Evolutionary conservation across 441 rosid species (phyloP).

Genomic region (Erodium texanum): DNA sequence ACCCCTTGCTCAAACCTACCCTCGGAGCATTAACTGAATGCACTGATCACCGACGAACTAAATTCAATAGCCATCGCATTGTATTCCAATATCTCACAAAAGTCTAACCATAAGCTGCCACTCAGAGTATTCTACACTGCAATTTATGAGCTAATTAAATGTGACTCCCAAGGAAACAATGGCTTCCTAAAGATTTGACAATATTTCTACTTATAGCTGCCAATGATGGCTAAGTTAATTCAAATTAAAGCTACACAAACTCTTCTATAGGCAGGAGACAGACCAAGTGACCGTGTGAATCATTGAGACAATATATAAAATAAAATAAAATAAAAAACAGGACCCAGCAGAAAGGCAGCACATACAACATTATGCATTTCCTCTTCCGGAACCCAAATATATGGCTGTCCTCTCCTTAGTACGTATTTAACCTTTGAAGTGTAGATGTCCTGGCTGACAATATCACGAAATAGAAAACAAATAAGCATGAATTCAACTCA

Average conservation of each 20-base stretch:
- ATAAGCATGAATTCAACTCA: conserved; percentile 14
- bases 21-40: no score
- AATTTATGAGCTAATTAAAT: not conserved
- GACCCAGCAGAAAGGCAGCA: no score
- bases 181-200: not conserved
- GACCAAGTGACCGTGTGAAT: not conserved
- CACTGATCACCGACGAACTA: not conserved
- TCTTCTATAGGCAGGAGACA: not conserved
- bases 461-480: not conserved
- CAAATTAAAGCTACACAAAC: not conserved
- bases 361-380: conserved; percentile 79
- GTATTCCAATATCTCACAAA: not conserved
- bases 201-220: not conserved
- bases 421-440: conserved; percentile 79
- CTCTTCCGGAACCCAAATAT: conserved; percentile 71
- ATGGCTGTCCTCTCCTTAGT: conserved; percentile 62
- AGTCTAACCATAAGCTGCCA: not conserved
- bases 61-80: not conserved
- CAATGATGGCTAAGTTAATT: not conserved
- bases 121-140: not conserved
- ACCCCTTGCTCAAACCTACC: not conserved
- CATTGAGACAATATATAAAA: no score
- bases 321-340: no score
- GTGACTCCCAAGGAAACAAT: not conserved
- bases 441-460: conserved; percentile 50